Conservation (phyloP, 164 flowering plant genomes). For the Dillenia turbinata region DNA sequence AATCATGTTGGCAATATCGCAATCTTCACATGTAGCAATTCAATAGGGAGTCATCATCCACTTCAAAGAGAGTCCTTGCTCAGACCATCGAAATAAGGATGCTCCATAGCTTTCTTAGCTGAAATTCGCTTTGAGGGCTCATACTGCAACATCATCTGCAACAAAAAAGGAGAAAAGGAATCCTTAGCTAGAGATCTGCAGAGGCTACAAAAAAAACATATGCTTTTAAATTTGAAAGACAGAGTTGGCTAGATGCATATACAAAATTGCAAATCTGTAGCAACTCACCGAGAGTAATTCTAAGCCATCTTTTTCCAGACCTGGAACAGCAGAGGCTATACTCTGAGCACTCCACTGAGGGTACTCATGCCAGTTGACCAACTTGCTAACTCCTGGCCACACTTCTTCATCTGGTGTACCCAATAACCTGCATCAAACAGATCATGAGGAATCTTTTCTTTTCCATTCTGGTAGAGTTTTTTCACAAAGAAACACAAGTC, state of each 20-base stretch:
- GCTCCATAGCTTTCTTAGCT: conserved; percentile 92
- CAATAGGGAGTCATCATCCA: not conserved
- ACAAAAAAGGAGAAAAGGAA: not conserved
- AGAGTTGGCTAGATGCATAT: not conserved
- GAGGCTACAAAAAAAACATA: not conserved
- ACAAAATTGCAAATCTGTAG: not conserved
- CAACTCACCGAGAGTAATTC: conserved; percentile 63
- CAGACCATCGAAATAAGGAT: conserved; percentile 69
- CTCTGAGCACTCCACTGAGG: conserved; percentile 78
- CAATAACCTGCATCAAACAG: conserved; percentile 40
- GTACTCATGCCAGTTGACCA: conserved; percentile 83
- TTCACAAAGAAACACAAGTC: no score
- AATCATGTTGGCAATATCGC: no score
- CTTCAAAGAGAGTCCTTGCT: conserved; percentile 46
- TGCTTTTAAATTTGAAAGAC: not conserved
- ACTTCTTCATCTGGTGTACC: conserved; percentile 86
- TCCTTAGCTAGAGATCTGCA: not conserved
- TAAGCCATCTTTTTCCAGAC: conserved; percentile 53
- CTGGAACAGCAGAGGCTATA: conserved; percentile 61
- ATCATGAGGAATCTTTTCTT: no score
- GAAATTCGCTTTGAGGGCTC: conserved; percentile 72
- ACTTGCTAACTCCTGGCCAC: conserved; percentile 88
- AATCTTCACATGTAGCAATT: no score
- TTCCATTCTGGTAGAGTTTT: no score
- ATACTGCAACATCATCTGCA: conserved; percentile 80